These are phyloP conservation scores for Amphibolis antarctica DNA, from an alignment of 106 monocot species.

Conservation along the genomic window DNA sequence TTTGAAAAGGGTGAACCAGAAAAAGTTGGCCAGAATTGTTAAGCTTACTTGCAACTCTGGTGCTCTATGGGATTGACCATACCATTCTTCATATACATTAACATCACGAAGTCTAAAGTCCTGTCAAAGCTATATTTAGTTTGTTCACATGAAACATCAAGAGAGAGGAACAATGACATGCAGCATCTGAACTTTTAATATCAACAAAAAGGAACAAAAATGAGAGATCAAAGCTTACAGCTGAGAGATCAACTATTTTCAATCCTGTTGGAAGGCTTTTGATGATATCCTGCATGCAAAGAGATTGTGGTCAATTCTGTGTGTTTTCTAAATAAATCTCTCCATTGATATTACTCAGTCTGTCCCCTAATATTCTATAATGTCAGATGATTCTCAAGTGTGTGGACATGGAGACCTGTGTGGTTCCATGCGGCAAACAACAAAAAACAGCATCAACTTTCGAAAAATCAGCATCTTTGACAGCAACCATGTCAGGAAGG, in stretches of 20 bases:
- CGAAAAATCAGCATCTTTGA: constrained; percentile 97
- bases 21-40: neutral
- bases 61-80: constrained; percentile 86
- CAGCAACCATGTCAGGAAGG: constrained; percentile 64
- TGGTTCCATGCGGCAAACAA: constrained; percentile 99
- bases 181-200: neutral
- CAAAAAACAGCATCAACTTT: constrained; percentile 93
- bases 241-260: constrained; percentile 97
- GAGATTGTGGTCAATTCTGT: neutral
- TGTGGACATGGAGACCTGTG: constrained; percentile 41
- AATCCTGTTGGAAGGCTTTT: constrained; percentile 57
- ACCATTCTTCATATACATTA: constrained; percentile 87
- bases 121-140: constrained; percentile 21
- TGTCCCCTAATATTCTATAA: neutral
- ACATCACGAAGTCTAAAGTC: constrained; percentile 77
- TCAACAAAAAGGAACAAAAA: neutral
- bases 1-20: neutral
- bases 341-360: too few relatives aligned
- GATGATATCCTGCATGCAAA: constrained; percentile 68
- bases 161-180: neutral
- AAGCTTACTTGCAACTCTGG: constrained; percentile 70
- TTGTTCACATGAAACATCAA: neutral
- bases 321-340: neutral
- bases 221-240: constrained; percentile 36
- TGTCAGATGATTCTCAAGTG: neutral